These are phyloP conservation scores for Saccharomycopsis sp. DNA, from an alignment of 805 yeast species.

Conservation along the genomic window DNA sequence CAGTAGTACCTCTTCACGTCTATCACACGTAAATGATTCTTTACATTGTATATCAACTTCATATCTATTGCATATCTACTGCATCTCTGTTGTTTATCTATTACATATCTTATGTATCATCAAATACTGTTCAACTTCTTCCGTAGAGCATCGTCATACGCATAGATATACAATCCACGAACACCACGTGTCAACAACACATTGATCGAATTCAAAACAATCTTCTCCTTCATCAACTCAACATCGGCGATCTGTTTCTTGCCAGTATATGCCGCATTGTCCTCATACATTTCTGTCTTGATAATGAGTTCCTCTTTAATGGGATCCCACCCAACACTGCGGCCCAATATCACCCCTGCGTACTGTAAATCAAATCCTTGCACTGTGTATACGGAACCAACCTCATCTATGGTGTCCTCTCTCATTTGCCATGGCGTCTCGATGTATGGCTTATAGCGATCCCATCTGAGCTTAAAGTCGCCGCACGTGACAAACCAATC, in stretches of 20 bases:
- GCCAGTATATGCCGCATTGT: constrained; percentile 39
- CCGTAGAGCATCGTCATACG: constrained; percentile 36
- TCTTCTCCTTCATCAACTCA: constrained; percentile 33
- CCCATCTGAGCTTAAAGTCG: constrained; percentile 40
- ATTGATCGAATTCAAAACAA: constrained; percentile 39
- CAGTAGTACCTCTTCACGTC: too few species aligned
- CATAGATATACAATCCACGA: constrained; percentile 37
- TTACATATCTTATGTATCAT: neutral
- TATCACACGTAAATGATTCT: too few species aligned
- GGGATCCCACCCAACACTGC: constrained; percentile 36
- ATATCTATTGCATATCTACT: too few species aligned
- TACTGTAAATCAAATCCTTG: constrained; percentile 44
- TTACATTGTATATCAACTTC: too few species aligned
- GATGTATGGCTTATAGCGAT: constrained; percentile 36
- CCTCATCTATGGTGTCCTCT: constrained; percentile 39
- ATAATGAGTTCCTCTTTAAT: constrained; percentile 31
- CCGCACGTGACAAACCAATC: constrained; percentile 40
- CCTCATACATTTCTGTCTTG: constrained; percentile 36
- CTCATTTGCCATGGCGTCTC: constrained; percentile 41
- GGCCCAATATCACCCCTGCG: constrained; percentile 41
- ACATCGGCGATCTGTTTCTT: constrained; percentile 34
- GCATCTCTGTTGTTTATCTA: neutral
- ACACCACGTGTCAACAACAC: constrained; percentile 42
- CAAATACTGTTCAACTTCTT: constrained; percentile 25
- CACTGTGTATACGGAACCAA: constrained; percentile 42